Conservation (phyloP, 352 stramenopile species). For the Pythium inflatum region DNA sequence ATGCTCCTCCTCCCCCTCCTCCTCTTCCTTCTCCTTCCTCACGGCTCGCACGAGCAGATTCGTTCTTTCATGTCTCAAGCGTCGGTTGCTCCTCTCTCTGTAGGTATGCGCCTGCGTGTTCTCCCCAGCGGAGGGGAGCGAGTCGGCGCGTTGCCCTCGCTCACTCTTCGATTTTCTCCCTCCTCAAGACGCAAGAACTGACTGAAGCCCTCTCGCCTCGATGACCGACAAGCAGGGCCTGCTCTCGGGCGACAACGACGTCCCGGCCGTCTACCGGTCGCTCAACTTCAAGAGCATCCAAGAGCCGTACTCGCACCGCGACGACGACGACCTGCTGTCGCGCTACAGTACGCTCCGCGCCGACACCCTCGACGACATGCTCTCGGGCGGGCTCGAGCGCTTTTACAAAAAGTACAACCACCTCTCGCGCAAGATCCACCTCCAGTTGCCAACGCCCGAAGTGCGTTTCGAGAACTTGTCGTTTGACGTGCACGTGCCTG, state of each 20-base stretch:
- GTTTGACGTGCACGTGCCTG: slow-evolving; percentile 63
- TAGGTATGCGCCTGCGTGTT: too few relatives aligned
- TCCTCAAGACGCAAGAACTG: too few relatives aligned
- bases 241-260: slow-evolving; percentile 38
- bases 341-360: slow-evolving; percentile 65
- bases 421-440: slow-evolving; percentile 70
- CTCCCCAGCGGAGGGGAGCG: too few relatives aligned
- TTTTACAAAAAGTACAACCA: slow-evolving; percentile 89
- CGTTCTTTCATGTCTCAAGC: too few relatives aligned
- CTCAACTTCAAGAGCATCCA: slow-evolving; percentile 78
- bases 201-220: slow-evolving; percentile 2
- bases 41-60: too few relatives aligned
- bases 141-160: too few relatives aligned
- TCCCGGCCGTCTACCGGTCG: slow-evolving; percentile 69
- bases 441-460: slow-evolving; percentile 59
- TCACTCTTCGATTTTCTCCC: slow-evolving; percentile 21
- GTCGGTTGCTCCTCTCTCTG: too few relatives aligned
- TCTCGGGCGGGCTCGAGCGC: slow-evolving; percentile 66
- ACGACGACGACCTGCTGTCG: slow-evolving; percentile 47
- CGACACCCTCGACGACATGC: slow-evolving; percentile 71
- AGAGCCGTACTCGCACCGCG: slow-evolving; percentile 63
- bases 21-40: too few relatives aligned
- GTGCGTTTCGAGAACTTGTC: slow-evolving; percentile 81
- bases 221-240: slow-evolving; percentile 42
- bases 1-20: too few relatives aligned